Percentiles rank a stretch among this genome's conserved stretches.
Evolutionary conservation across 176 grass and related monocot genomes (phyloP).

Genomic region (Neostapfia colusana): DNA sequence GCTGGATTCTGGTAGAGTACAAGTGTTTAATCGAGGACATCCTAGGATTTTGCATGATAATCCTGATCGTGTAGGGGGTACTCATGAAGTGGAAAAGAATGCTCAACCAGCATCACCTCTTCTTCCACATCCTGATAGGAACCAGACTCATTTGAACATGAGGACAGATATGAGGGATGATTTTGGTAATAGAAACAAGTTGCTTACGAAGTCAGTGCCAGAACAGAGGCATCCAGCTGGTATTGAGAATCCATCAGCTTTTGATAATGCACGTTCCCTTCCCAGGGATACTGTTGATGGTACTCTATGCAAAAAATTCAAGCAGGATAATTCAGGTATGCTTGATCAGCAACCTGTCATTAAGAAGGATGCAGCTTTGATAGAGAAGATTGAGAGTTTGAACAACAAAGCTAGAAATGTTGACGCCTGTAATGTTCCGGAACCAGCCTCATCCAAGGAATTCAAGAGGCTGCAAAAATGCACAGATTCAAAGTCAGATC

Average conservation of each 20-base stretch:
- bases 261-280: constrained; percentile 38
- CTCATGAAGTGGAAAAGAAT: constrained; percentile 51
- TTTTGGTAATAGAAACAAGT: constrained; percentile 39
- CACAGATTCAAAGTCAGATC: constrained; percentile 37
- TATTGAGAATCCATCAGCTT: constrained; percentile 21
- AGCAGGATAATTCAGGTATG: constrained; percentile 34
- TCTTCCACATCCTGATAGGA: constrained; percentile 49
- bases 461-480: constrained; percentile 44
- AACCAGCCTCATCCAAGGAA: constrained; percentile 48
- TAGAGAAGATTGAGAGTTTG: constrained; percentile 92
- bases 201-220: constrained; percentile 34
- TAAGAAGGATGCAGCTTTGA: constrained; percentile 71
- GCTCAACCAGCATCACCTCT: constrained; percentile 48
- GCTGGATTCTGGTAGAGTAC: constrained; percentile 42
- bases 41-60: constrained; percentile 81
- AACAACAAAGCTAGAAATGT: constrained; percentile 80
- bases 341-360: constrained; percentile 55
- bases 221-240: constrained; percentile 40
- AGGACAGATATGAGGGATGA: constrained; percentile 38
- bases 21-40: constrained; percentile 56
- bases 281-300: constrained; percentile 43
- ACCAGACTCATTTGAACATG: constrained; percentile 21
- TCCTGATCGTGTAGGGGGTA: constrained; percentile 30
- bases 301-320: constrained; percentile 42
- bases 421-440: constrained; percentile 47